phyloP scores from a whole-genome alignment of 2,329 filamentous ascomycete genomes.

The Fusarium secorum region DNA sequence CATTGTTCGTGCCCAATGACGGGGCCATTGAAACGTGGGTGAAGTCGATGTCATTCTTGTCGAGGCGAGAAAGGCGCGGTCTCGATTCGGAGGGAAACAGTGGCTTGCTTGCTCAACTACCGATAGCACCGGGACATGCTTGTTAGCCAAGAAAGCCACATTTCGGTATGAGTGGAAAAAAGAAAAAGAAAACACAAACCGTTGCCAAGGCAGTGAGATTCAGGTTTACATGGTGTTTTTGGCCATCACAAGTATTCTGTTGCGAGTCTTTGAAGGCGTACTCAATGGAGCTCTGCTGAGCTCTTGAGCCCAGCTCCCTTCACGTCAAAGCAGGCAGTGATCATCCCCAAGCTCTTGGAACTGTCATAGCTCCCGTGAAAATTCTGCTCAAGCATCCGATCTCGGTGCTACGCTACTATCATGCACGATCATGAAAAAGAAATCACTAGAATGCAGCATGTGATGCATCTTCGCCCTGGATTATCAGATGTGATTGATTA shows the following conservation, averaged over 20 bases:
- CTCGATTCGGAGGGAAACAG: background rate
- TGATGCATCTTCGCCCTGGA: background rate
- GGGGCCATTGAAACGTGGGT: background rate
- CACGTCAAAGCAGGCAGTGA: background rate
- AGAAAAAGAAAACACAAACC: background rate
- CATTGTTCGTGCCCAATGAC: background rate
- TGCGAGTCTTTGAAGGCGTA: background rate
- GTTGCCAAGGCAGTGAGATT: background rate
- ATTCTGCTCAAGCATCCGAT: slow-evolving; percentile 17
- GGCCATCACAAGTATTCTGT: background rate
- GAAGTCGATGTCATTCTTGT: background rate
- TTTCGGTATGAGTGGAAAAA: background rate
- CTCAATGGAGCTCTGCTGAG: background rate
- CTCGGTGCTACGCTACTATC: slow-evolving; percentile 12
- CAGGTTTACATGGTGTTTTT: background rate
- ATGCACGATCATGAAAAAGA: slow-evolving; percentile 16
- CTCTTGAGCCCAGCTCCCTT: background rate
- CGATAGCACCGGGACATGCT: slow-evolving; percentile 1
- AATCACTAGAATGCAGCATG: slow-evolving; percentile 3
- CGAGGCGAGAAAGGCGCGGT: background rate
- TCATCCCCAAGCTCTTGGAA: background rate
- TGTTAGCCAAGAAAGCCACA: slow-evolving; percentile 3
- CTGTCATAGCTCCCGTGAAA: slow-evolving; percentile 15
- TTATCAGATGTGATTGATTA: slow-evolving; percentile 42
- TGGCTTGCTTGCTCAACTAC: slow-evolving; percentile 6